Evolutionary conservation across 75 land plant genomes (phyloP), one percentile per base, ranked within the genome.

Genomic region (Sequoiadendron giganteum): DNA sequence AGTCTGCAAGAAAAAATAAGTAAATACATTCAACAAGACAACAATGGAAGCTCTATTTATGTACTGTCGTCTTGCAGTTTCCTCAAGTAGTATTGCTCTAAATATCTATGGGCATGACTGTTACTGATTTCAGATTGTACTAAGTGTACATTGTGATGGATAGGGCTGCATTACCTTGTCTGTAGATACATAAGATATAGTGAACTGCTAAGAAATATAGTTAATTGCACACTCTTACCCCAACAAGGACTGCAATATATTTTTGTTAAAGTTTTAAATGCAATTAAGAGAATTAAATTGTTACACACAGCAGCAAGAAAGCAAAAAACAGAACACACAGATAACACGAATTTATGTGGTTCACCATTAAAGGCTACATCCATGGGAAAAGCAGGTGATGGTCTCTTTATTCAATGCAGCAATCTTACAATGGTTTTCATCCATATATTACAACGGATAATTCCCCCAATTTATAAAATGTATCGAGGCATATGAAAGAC

Each of bases 11-110:
- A 78, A 2, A 39, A 40, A 21, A 78, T 21, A 18, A 30, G 43
- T 40, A 78, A 30, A 78, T 39, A 78, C 81, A 78, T 78, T n/a
- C n/a, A n/a, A 78, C 25, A 39, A 78, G 81, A 39, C 81, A 39
- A 38, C 19, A 78, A 39, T 40, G 81, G 42, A 40, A 39, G 81
- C 28, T 39, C 43, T 78, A 39, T 38, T 8, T 39, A 38, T n/a
- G 43, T 38, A 16, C 39, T 78, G 81, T 78, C 7, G 9, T 38
- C 39, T 78, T 78, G 43, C 39, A 16, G 9, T 78, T 78, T 39
- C 42, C 81, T 78, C 43, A 38, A 19, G 36, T 18, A 40, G 81
- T 25, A 39, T 39, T 78, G 19, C 19, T 78, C 42, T 40, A 39
- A 39, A 40, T 78, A 39, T 40, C 81, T 78, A 40, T 78, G 81